A percentile compares a stretch with the other conserved stretches of the same genome.
Conservation (phyloP, 23 red algal genomes). For the Cyanidioschyzon merolae region DNA sequence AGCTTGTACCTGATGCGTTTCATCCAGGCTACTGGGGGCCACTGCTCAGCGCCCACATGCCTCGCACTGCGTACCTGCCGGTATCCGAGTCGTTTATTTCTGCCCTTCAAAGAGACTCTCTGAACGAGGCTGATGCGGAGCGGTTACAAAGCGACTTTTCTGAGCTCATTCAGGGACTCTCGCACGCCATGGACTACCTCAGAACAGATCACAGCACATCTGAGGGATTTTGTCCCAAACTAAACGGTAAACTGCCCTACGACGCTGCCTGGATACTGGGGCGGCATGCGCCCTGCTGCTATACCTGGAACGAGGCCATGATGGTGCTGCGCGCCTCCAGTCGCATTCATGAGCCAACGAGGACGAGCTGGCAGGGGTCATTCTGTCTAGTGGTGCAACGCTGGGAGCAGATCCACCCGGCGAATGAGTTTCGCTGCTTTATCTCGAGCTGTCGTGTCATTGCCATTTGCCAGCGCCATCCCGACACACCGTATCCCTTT, state of each 20-base stretch:
- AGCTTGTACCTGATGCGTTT: background rate
- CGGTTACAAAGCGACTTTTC: background rate
- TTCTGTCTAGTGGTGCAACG: background rate
- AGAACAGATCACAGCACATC: background rate
- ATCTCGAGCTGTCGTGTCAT: background rate
- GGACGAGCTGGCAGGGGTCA: background rate
- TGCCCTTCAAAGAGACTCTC: background rate
- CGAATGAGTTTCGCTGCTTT: conserved; percentile 8
- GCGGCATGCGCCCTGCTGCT: background rate
- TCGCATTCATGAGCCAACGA: background rate
- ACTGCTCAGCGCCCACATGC: background rate
- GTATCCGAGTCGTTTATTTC: background rate
- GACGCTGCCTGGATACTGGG: background rate
- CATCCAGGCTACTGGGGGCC: background rate
- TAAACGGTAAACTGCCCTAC: background rate
- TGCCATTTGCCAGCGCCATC: conserved; percentile 2
- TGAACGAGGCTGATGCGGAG: background rate
- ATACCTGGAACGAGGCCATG: background rate
- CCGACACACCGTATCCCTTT: background rate
- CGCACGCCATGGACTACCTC: background rate
- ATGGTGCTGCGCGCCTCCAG: background rate
- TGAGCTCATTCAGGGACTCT: background rate
- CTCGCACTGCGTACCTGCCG: background rate
- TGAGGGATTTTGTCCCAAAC: background rate
- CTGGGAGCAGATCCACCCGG: background rate